Evolutionary conservation across 441 rosid genomes (phyloP).

Genomic region (Erodium trifolium): DNA sequence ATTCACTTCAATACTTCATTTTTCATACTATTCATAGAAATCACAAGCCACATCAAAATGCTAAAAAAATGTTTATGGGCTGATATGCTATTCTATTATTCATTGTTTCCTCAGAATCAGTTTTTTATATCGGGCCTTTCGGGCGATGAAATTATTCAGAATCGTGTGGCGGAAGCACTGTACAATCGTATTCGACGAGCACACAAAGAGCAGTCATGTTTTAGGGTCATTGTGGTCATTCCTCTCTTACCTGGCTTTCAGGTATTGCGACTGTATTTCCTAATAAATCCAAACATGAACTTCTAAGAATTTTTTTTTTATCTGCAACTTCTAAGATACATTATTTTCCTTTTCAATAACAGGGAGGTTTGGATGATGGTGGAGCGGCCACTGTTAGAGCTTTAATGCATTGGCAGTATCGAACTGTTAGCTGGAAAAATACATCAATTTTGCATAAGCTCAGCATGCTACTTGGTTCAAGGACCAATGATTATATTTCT

Average conservation of each 20-base stretch:
- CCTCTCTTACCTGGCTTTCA: conserved; percentile 98
- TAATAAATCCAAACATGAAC: background rate
- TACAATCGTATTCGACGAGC: conserved; percentile 78
- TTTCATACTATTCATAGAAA: too few relatives aligned
- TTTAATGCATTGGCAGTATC: conserved; percentile 98
- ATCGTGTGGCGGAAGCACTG: conserved; percentile 85
- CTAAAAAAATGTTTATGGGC: background rate
- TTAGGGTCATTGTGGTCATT: conserved; percentile 83
- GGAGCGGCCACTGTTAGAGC: conserved; percentile 99
- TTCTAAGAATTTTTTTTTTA: too few relatives aligned
- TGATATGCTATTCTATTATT: conserved; percentile 2
- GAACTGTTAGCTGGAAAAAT: conserved; percentile 89
- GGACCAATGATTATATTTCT: conserved; percentile 75
- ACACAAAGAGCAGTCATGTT: conserved; percentile 69
- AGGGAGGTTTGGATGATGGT: conserved; percentile 97
- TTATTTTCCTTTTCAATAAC: conserved; percentile 18
- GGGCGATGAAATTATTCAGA: conserved; percentile 71
- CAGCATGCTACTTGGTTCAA: conserved; percentile 59
- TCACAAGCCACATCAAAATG: background rate
- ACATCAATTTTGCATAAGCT: conserved; percentile 81
- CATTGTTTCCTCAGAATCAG: conserved; percentile 66
- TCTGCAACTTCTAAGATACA: conserved; percentile 11
- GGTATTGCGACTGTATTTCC: conserved; percentile 33
- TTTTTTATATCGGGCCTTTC: conserved; percentile 99
- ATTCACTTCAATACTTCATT: background rate